Evolutionary conservation across 2,329 filamentous ascomycete genomes (phyloP).

Genomic region (Neofusicoccum sp.): DNA sequence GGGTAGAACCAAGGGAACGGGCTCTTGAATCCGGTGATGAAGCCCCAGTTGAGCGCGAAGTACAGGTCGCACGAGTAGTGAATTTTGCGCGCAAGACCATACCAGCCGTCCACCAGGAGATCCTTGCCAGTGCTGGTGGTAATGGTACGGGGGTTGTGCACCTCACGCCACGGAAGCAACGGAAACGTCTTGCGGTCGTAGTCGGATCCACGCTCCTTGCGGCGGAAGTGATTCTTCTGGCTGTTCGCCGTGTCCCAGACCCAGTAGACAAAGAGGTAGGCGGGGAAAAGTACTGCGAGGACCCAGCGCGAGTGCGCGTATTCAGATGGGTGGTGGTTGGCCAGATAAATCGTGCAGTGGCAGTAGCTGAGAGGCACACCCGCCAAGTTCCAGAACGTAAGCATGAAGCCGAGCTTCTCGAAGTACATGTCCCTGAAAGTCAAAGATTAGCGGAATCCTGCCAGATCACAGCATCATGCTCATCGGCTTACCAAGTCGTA

Average conservation of each 20-base stretch:
- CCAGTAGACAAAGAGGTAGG: slow-evolving; percentile 86
- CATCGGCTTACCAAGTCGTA: slow-evolving; percentile 68
- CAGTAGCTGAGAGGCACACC: slow-evolving; percentile 91
- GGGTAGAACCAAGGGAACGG: slow-evolving; percentile 92
- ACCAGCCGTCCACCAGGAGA: slow-evolving; percentile 86
- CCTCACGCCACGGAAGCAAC: slow-evolving; percentile 83
- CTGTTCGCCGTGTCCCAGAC: slow-evolving; percentile 91
- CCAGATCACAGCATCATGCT: background rate
- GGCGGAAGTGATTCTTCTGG: slow-evolving; percentile 91
- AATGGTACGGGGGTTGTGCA: slow-evolving; percentile 81
- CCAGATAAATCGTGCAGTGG: slow-evolving; percentile 88
- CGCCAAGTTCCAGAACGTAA: slow-evolving; percentile 96
- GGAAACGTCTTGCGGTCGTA: slow-evolving; percentile 79
- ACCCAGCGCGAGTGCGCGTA: slow-evolving; percentile 76
- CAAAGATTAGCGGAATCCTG: slow-evolving; percentile 20
- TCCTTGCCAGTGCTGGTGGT: slow-evolving; percentile 71
- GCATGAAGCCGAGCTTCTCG: slow-evolving; percentile 97
- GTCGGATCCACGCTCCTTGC: slow-evolving; percentile 69
- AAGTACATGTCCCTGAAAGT: slow-evolving; percentile 84
- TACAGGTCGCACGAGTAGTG: slow-evolving; percentile 81
- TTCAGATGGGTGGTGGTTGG: slow-evolving; percentile 75
- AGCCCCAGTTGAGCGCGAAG: slow-evolving; percentile 76
- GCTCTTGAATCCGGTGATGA: slow-evolving; percentile 79
- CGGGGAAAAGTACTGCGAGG: slow-evolving; percentile 64
- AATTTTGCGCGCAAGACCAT: slow-evolving; percentile 75